Evolutionary conservation across 169 alveolate genomes (phyloP), one percentile per base, ranked within the genome.

Genomic region (Plasmodium coatneyi): DNA sequence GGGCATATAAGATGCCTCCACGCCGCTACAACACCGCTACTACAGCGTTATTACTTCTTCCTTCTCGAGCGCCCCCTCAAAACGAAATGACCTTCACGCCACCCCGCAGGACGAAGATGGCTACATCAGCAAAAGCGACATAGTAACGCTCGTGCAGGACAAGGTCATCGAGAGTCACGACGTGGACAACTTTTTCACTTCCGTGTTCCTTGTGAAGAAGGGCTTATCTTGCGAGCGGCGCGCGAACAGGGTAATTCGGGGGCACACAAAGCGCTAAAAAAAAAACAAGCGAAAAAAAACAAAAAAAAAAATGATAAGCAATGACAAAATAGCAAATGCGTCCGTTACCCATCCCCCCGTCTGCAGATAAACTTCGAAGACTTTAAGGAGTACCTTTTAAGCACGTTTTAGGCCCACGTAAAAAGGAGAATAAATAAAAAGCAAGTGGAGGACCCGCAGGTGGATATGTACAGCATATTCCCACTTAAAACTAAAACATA

Each of bases 41-140:
- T 14, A 49, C 22, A 49, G 22, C 60, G 60, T 5, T 49, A 0
- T 16, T 14, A 49, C 60, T 10, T 0, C 12, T 41, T 41, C 14
- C 1, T 0, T 39, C 46, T 6, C 5, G 0, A 5, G 46, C 1
- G 46, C 1, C 19, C 39, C 71, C 32, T 9, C 46, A 82, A 41
- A 82, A 54, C 71, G 84, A 14, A 54, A 36, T 9, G 30, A 70
- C 22, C 25, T 16, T 12, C 3, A 25, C 30, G 25, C 74, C 46
- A 79, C 54, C 72, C n/a, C 71, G 25, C 43, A 89, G 94, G 94
- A 89, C 60, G 94, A 89, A 41, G 94, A 89, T 16, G 94, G 94
- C 9, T 89, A 89, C 74, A 89, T 89, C 54, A 89, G 94, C 60
- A 89, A 89, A 79, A 89, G 94, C 49, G 94, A 89, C 34, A 79